phyloP scores from a whole-genome alignment of 106 monocot genomes.

The Apostasia shenzhenica region DNA sequence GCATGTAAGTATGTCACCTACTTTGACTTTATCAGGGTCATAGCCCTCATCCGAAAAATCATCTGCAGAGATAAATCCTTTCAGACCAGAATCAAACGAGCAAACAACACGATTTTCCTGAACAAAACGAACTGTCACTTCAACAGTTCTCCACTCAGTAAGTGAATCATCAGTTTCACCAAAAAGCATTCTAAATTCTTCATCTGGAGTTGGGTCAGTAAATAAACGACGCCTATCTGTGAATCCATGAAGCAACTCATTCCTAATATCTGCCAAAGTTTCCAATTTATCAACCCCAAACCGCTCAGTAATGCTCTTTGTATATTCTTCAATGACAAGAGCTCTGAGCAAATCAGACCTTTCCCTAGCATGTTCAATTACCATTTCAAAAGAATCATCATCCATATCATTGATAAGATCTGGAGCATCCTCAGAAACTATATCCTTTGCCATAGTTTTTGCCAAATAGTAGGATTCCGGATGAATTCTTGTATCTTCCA shows the following conservation, averaged over 20 bases:
- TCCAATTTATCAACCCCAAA: constrained; percentile 42
- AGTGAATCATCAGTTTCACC: constrained; percentile 97
- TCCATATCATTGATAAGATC: constrained; percentile 63
- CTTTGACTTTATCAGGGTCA: constrained; percentile 50
- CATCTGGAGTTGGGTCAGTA: constrained; percentile 67
- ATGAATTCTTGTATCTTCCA: constrained; percentile 99
- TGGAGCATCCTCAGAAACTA: constrained; percentile 32
- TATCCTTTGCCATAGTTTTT: constrained; percentile 77
- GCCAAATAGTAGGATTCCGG: constrained; percentile 94
- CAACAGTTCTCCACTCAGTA: constrained; percentile 76
- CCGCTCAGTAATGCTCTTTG: constrained; percentile 22
- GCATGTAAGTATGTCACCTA: constrained; percentile 84
- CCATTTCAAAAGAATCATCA: constrained; percentile 84
- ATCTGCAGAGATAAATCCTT: constrained; percentile 52
- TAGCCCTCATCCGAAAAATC: constrained; percentile 53
- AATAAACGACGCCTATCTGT: constrained; percentile 62
- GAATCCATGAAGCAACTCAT: constrained; percentile 81
- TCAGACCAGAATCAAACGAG: constrained; percentile 79
- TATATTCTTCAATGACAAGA: constrained; percentile 65
- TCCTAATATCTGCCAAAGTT: constrained; percentile 77
- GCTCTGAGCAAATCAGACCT: constrained; percentile 41
- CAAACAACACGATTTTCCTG: constrained; percentile 72
- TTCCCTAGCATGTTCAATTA: constrained; percentile 80
- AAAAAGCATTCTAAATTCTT: constrained; percentile 78
- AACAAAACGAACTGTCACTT: constrained; percentile 61